phyloP scores from a whole-genome alignment of 2,329 filamentous ascomycete genomes.

The Pochonia chlamydosporia region DNA sequence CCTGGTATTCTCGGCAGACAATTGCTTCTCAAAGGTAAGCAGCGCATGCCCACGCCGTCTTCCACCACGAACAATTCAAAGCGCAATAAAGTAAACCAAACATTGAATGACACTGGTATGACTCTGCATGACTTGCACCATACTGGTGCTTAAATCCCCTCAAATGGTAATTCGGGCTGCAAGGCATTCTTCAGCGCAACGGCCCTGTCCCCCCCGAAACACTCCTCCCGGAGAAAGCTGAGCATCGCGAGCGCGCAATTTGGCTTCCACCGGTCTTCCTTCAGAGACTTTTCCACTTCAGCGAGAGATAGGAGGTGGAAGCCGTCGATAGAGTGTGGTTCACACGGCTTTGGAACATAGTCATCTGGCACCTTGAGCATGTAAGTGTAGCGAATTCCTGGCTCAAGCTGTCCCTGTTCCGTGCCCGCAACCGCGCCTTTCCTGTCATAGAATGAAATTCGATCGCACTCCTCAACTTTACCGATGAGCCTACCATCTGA shows the following conservation, averaged over 20 bases:
- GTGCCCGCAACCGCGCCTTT: constrained; percentile 24
- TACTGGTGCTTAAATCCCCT: too few species aligned
- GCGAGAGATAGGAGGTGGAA: constrained; percentile 23
- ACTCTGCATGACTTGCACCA: too few species aligned
- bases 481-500: constrained; percentile 16
- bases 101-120: too few species aligned
- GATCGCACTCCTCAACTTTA: constrained; percentile 14
- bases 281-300: constrained; percentile 23
- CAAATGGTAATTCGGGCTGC: constrained; percentile 21
- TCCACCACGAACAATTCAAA: too few species aligned
- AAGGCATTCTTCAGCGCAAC: constrained; percentile 17
- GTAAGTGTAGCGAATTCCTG: constrained; percentile 31
- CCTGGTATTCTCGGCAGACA: too few species aligned
- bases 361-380: constrained; percentile 24
- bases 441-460: constrained; percentile 29
- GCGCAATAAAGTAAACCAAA: too few species aligned
- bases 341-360: constrained; percentile 16
- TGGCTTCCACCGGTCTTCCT: constrained; percentile 27
- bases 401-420: constrained; percentile 28
- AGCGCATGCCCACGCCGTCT: too few species aligned
- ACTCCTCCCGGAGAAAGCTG: constrained; percentile 27
- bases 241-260: constrained; percentile 34
- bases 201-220: constrained; percentile 16
- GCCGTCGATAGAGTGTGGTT: constrained; percentile 21
- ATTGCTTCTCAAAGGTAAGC: too few species aligned